phyloP scores from a whole-genome alignment of 2,329 filamentous ascomycete species.

The Penicillium sp. region DNA sequence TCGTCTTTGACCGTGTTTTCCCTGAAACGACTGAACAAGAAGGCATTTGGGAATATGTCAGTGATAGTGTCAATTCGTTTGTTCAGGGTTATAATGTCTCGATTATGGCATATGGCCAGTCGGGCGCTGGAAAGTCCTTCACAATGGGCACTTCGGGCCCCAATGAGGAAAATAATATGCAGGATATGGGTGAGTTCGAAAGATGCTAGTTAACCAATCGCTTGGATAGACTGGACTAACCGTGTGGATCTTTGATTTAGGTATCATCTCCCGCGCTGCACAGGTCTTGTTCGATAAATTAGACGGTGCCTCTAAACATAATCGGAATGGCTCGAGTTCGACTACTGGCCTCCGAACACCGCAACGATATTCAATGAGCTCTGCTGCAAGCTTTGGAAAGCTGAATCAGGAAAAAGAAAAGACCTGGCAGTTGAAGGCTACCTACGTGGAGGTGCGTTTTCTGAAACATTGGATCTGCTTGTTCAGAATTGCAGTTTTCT shows the following conservation, averaged over 20 bases:
- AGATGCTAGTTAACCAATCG: neutral
- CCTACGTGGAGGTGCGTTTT: constrained; percentile 69
- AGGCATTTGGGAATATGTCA: constrained; percentile 90
- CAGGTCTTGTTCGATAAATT: constrained; percentile 84
- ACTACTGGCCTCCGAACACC: constrained; percentile 74
- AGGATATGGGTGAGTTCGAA: constrained; percentile 69
- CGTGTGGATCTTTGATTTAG: constrained; percentile 48
- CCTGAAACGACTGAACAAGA: constrained; percentile 78
- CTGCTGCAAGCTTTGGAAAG: constrained; percentile 49
- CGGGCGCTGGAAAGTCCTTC: constrained; percentile 95
- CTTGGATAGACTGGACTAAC: neutral
- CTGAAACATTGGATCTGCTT: too few relatives aligned
- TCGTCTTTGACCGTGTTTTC: constrained; percentile 96
- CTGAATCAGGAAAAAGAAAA: constrained; percentile 68
- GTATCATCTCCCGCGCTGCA: constrained; percentile 92
- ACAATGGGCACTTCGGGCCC: constrained; percentile 97
- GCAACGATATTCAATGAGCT: constrained; percentile 68
- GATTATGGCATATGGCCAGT: constrained; percentile 93
- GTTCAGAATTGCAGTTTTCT: neutral
- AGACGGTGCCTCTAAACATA: constrained; percentile 54
- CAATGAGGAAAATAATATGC: constrained; percentile 66
- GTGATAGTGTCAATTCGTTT: constrained; percentile 86
- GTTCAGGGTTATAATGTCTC: constrained; percentile 98
- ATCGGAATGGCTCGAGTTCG: constrained; percentile 68
- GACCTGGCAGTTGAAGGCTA: constrained; percentile 88